phyloP scores from a whole-genome alignment of 2,329 filamentous ascomycete genomes.

The Aspergillus arachidicola region DNA sequence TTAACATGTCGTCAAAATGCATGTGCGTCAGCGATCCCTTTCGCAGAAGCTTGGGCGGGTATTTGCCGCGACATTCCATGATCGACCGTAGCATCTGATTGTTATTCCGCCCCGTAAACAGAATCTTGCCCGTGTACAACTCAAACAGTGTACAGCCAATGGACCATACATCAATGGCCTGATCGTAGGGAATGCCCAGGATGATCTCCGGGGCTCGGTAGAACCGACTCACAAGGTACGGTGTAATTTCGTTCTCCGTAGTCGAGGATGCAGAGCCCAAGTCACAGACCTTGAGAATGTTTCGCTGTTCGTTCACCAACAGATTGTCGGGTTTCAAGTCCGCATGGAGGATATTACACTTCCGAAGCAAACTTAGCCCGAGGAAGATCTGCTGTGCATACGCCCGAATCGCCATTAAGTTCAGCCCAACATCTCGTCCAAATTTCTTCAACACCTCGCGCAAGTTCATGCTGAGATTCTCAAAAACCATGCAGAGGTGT shows the following conservation, averaged over 20 bases:
- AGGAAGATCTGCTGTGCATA: constrained; percentile 96
- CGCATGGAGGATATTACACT: constrained; percentile 90
- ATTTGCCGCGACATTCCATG: constrained; percentile 92
- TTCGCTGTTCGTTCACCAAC: constrained; percentile 81
- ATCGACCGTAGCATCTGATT: constrained; percentile 98
- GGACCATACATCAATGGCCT: constrained; percentile 95
- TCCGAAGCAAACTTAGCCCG: constrained; percentile 82
- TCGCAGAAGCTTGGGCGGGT: constrained; percentile 85
- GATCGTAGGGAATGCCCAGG: constrained; percentile 92
- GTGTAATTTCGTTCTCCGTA: constrained; percentile 87
- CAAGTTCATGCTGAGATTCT: constrained; percentile 88
- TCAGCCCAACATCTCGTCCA: constrained; percentile 90
- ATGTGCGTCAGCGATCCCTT: constrained; percentile 73
- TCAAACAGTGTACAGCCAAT: constrained; percentile 97
- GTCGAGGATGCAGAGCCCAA: constrained; percentile 92
- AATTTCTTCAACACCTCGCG: constrained; percentile 95
- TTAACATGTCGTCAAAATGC: constrained; percentile 83
- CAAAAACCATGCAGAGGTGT: constrained; percentile 95
- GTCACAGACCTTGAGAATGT: constrained; percentile 90
- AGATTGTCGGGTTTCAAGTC: constrained; percentile 99
- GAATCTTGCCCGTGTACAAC: constrained; percentile 94
- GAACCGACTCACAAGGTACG: constrained; percentile 94
- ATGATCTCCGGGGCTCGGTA: constrained; percentile 98
- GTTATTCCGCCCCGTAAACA: constrained; percentile 93
- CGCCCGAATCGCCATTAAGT: constrained; percentile 79